Evolutionary conservation across 2,329 filamentous ascomycete genomes (phyloP).

Genomic region (Colletotrichum coccodes): DNA sequence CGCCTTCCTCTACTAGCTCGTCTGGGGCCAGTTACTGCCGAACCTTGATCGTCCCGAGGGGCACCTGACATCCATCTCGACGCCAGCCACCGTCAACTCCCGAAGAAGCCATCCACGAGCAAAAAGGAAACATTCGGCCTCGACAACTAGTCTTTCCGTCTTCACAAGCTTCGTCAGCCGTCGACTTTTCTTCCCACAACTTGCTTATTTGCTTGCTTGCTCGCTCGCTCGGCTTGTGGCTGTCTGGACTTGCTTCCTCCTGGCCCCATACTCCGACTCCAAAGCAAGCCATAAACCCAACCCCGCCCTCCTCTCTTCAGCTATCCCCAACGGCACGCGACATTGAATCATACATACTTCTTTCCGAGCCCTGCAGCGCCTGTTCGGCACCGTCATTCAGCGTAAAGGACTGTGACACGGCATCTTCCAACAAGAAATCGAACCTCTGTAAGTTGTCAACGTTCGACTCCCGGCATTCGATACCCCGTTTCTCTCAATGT

Average conservation of each 20-base stretch:
- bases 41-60: constrained; percentile 14
- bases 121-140: neutral
- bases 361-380: neutral
- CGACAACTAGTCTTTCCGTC: neutral
- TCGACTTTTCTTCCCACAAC: neutral
- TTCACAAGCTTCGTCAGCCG: constrained; percentile 9
- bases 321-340: constrained; percentile 3
- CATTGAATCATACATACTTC: neutral
- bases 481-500: constrained; percentile 18
- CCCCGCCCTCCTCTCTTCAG: neutral
- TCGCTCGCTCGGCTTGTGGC: neutral
- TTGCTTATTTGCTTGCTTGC: constrained; percentile 4
- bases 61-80: constrained; percentile 29
- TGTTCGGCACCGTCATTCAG: neutral
- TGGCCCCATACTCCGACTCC: neutral
- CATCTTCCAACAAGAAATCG: neutral
- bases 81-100: constrained; percentile 10
- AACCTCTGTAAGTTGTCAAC: constrained; percentile 8
- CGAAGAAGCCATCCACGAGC: constrained; percentile 12
- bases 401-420: neutral
- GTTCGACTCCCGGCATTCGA: neutral
- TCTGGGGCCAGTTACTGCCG: constrained; percentile 8
- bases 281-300: constrained; percentile 3
- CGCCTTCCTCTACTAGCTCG: constrained; percentile 15
- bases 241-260: neutral